Percentiles rank a stretch among this genome's conserved stretches.
Conservation (phyloP, 495 filamentous ascomycete species). For the Penicillium cataractarum region DNA sequence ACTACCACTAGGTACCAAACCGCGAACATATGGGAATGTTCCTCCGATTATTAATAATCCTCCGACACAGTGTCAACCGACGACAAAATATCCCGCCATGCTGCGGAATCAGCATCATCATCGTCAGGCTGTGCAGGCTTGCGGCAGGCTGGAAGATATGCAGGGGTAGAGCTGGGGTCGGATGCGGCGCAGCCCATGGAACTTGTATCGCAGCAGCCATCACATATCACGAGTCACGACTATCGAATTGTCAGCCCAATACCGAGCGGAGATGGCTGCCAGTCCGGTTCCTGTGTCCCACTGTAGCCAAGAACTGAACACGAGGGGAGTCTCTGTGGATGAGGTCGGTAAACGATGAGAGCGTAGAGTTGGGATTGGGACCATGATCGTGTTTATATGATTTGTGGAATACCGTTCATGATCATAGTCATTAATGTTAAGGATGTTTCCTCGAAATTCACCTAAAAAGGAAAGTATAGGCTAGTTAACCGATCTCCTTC, state of each 20-base stretch:
- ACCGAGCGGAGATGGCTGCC: neutral
- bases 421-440: neutral
- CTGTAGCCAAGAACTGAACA: neutral
- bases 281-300: neutral
- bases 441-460: neutral
- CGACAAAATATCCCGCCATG: neutral
- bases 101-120: neutral
- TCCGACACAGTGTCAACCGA: neutral
- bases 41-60: neutral
- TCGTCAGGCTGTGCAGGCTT: too few species aligned
- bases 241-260: neutral
- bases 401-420: neutral
- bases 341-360: neutral
- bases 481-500: neutral
- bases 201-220: slow-evolving; percentile 1
- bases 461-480: neutral
- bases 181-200: neutral
- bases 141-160: neutral
- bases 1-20: too few species aligned
- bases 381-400: neutral
- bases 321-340: neutral
- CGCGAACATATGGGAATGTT: neutral
- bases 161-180: neutral
- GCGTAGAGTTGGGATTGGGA: neutral
- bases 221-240: neutral